Conservation (phyloP, 2,329 filamentous ascomycete species). For the Lecanicillium sp. region DNA sequence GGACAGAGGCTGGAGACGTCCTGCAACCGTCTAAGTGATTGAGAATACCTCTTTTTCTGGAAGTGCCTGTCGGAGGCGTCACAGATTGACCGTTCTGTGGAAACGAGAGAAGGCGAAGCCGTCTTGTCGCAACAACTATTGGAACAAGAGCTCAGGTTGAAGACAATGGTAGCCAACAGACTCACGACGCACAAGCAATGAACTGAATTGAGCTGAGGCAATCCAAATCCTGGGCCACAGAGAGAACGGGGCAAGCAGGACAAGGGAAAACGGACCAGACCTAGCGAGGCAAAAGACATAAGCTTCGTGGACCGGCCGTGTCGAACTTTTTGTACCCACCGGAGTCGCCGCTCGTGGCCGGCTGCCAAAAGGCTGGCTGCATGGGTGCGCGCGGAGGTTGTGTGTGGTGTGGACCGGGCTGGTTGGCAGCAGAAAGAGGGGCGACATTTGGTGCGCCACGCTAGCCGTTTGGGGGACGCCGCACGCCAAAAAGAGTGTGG, state of each 20-base stretch:
- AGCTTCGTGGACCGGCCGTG: conserved; percentile 4
- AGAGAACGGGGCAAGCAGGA: neutral
- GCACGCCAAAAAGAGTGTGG: too few species aligned
- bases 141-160: too few species aligned
- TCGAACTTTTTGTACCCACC: conserved; percentile 9
- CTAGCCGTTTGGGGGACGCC: neutral
- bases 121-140: too few species aligned
- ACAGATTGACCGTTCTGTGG: neutral
- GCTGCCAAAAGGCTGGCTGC: conserved; percentile 1
- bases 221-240: conserved; percentile 2
- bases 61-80: neutral
- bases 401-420: neutral
- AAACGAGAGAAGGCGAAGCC: neutral
- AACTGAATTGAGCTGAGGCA: conserved; percentile 2
- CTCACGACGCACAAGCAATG: conserved; percentile 6
- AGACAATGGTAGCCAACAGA: conserved; percentile 3
- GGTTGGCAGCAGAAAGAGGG: neutral
- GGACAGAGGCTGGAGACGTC: neutral
- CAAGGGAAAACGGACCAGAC: conserved; percentile 5
- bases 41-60: neutral
- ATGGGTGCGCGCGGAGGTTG: neutral
- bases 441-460: neutral
- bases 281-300: conserved; percentile 1
- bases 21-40: neutral
- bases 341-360: conserved; percentile 4